Evolutionary conservation across 2,329 filamentous ascomycete species (phyloP).

Genomic region (Lecanicillium sp.): DNA sequence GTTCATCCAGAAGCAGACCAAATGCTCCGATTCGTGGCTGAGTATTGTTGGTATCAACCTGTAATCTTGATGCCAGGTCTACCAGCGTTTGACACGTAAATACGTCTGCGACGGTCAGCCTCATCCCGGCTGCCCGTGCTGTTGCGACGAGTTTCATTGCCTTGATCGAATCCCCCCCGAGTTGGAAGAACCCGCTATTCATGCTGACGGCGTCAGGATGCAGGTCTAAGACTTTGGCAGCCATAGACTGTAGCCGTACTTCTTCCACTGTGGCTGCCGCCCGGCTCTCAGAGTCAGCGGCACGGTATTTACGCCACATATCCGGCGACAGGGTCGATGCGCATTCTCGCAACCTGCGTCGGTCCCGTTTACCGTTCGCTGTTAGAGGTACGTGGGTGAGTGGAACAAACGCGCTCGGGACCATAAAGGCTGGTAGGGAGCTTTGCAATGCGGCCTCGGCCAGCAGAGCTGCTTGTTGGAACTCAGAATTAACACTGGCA

Average conservation of each 20-base stretch:
- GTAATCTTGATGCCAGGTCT: background rate
- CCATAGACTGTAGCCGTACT: conserved; percentile 1
- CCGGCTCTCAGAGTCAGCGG: background rate
- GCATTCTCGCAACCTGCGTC: background rate
- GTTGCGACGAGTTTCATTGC: conserved; percentile 30
- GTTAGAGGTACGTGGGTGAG: background rate
- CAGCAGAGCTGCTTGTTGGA: no score
- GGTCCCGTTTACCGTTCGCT: background rate
- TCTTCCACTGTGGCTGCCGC: conserved; percentile 1
- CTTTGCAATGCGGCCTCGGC: no score
- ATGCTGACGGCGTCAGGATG: conserved; percentile 18
- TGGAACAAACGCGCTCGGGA: conserved; percentile 1
- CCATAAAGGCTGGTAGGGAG: conserved; percentile 1
- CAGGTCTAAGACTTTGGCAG: conserved; percentile 1
- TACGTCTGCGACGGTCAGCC: conserved; percentile 30
- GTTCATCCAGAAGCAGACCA: background rate
- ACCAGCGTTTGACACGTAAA: conserved; percentile 17
- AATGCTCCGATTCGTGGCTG: background rate
- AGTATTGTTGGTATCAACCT: background rate
- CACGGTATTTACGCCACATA: background rate
- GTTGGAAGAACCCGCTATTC: conserved; percentile 35
- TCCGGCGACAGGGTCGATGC: background rate
- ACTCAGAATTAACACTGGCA: no score
- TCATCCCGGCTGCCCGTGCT: conserved; percentile 25
- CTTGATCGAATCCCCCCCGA: conserved; percentile 35